These are phyloP conservation scores for Chaetoceros muelleri DNA, from an alignment of 108 stramenopile genomes.

Conservation along the genomic window DNA sequence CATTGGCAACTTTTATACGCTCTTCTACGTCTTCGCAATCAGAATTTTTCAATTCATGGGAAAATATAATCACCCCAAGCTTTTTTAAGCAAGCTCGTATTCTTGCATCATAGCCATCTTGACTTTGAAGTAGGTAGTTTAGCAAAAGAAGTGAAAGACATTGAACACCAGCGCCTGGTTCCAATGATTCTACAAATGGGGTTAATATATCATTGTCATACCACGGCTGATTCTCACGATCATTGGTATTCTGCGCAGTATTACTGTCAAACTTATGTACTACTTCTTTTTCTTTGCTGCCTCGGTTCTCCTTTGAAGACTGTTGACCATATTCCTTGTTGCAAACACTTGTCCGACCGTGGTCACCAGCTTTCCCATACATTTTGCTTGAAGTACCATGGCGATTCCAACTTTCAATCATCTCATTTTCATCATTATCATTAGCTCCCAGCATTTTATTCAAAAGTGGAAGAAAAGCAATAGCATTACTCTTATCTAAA, in stretches of 20 bases:
- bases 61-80: conserved; percentile 61
- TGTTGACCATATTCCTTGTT: no score
- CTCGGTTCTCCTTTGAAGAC: conserved; percentile 16
- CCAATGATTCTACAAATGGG: conserved; percentile 73
- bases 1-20: not conserved
- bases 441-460: conserved; percentile 16
- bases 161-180: conserved; percentile 65
- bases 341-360: no score
- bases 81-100: conserved; percentile 67
- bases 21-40: not conserved
- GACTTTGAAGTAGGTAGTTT: conserved; percentile 52
- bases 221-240: conserved; percentile 21
- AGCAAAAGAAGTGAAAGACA: conserved; percentile 62
- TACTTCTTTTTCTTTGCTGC: conserved; percentile 8
- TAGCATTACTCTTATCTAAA: conserved; percentile 49
- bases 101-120: conserved; percentile 68
- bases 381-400: no score
- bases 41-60: conserved; percentile 42
- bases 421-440: not conserved
- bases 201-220: conserved; percentile 35
- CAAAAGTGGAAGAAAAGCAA: conserved; percentile 68
- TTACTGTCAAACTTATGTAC: not conserved
- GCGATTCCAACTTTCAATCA: no score
- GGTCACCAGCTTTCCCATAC: no score
- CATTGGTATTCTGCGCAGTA: not conserved